Evolutionary conservation across 2,329 filamentous ascomycete genomes (phyloP).

Genomic region (Hirsutella rhossiliensis): DNA sequence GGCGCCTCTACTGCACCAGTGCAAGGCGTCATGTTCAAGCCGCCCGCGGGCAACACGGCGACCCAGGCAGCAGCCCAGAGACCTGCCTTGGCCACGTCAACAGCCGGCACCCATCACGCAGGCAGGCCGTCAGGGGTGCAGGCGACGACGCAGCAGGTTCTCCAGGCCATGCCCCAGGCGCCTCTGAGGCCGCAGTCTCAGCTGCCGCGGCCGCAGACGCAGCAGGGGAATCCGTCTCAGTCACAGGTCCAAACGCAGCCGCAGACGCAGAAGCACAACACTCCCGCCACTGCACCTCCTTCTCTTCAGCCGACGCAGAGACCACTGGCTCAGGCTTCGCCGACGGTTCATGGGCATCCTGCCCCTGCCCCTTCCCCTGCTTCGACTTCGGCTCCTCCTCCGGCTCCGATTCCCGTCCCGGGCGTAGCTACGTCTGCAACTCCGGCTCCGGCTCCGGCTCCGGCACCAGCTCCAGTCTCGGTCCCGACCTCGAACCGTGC

Average conservation of each 20-base stretch:
- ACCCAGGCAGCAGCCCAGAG: background rate
- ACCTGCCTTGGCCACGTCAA: background rate
- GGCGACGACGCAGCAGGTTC: conserved; percentile 17
- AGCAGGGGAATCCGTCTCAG: conserved; percentile 6
- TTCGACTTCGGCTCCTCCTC: too few relatives aligned
- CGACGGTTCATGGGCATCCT: too few relatives aligned
- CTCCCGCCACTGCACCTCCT: background rate
- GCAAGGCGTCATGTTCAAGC: too few relatives aligned
- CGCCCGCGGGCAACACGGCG: conserved; percentile 2
- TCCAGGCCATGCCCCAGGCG: conserved; percentile 15
- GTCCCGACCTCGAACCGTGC: too few relatives aligned
- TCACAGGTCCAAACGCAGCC: conserved; percentile 6
- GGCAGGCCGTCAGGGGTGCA: conserved; percentile 8
- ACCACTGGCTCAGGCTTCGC: too few relatives aligned
- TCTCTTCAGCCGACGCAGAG: too few relatives aligned
- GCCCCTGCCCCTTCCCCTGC: too few relatives aligned
- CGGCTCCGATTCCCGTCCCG: background rate
- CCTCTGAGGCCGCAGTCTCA: conserved; percentile 15
- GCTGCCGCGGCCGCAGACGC: conserved; percentile 16
- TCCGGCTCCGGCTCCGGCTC: conserved; percentile 4
- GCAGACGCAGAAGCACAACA: background rate
- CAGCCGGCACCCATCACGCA: background rate
- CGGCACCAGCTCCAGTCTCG: background rate
- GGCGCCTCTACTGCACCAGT: too few relatives aligned
- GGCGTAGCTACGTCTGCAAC: background rate